Base-by-base conservation (phyloP, 208 protist species). In the Trypanosomatidae sp. region DNA sequence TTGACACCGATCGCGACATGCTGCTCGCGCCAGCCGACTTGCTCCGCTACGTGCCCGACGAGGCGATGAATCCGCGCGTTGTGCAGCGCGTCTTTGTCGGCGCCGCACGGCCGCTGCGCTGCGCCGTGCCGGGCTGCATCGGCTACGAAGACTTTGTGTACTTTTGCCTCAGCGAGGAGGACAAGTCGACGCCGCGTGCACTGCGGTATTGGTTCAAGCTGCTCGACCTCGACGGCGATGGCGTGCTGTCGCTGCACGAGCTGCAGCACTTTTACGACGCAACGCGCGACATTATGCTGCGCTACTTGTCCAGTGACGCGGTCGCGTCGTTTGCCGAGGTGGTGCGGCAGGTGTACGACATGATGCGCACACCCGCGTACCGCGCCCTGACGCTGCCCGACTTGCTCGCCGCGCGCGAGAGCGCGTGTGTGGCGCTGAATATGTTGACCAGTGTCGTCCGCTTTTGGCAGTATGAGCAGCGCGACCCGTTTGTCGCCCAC, bases 181-280 rank as follows among this genome's bases (percentile, higher is more conserved):
- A 98, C 54, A 98, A 98, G 61, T 86, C 75, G 4, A 94, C 75
- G 5, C 54, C 67, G 1, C 75, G 72, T 20, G 69, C 85, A 11
- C 76, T 97, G 24, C 76, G 88, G 39, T 98, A 97, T 62, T 98
- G 94, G 93, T 98, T 97, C 61, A 72, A 84, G 25, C 70, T 91
- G 27, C 48, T 95, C 26, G 94, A 97, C 59, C 42, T 95, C 11
- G 96, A 98, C 61, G 83, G 83, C 7, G 96, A 98, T 63, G 94
- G 96, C 3, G 38, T 96, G 6, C 46, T 98, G 19, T 95, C 82
- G 6, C 48, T 75, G 6, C 97, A 89, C 53, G 96, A 98, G 61
- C 57, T 98, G 43, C 78, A 94, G 20, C 61, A 53, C 21, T 96
- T 97, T 48, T 98, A 96, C 53, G 60, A 80, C 21, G 72, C 92